Evolutionary conservation across 139 green algal species (phyloP).

Genomic region (Bryopsis sp.): DNA sequence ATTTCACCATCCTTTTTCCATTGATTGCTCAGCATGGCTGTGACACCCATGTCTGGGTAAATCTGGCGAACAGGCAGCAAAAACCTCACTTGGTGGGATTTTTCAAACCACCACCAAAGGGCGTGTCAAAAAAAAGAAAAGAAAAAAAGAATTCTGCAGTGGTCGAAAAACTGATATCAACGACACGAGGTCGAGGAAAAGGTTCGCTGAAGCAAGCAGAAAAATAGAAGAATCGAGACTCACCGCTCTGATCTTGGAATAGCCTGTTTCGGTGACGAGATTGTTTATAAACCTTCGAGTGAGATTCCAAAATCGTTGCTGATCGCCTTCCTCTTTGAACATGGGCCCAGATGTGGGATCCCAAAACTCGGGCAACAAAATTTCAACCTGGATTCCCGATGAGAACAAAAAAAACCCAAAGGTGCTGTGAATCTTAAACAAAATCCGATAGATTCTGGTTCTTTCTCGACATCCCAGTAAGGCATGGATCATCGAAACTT

Average conservation of each 20-base stretch:
- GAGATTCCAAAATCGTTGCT: conserved; percentile 74
- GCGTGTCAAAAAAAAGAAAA: no score
- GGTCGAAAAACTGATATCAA: no score
- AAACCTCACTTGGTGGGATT: no score
- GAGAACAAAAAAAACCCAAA: neutral
- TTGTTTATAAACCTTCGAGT: conserved; percentile 62
- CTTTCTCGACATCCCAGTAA: no score
- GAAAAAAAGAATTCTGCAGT: no score
- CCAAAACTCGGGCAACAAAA: conserved; percentile 89
- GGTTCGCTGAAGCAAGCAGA: no score
- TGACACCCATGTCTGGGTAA: conserved; percentile 85
- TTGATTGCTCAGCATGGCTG: conserved; percentile 81
- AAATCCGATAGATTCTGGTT: no score
- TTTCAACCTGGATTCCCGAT: conserved; percentile 55
- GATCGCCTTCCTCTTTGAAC: conserved; percentile 77
- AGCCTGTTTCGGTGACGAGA: conserved; percentile 25
- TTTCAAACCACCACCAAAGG: no score
- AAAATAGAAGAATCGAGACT: neutral
- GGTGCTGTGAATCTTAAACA: no score
- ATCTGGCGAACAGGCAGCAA: conserved; percentile 35
- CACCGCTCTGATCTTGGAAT: conserved; percentile 23
- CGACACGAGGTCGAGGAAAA: no score
- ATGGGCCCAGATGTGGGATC: conserved; percentile 49
- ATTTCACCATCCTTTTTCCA: conserved; percentile 61
- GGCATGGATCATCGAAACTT: neutral